phyloP scores from a whole-genome alignment of 179 eudicot genomes.

The Heliamphora pulchella region DNA sequence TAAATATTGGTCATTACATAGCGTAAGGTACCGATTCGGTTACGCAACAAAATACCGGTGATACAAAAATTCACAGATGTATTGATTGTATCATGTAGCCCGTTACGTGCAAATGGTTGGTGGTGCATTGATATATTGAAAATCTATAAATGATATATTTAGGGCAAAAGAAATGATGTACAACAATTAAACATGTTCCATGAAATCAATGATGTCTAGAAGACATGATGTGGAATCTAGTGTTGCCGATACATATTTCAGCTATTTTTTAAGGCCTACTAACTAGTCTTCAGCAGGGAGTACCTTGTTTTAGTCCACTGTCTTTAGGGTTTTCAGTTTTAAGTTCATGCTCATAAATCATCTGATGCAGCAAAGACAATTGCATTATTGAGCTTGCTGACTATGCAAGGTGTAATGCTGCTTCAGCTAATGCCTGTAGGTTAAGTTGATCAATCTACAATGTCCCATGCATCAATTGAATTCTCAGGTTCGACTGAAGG shows the following conservation, averaged over 20 bases:
- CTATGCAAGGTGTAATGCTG: not conserved
- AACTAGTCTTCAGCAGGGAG: not conserved
- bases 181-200: not conserved
- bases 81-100: too few relatives aligned
- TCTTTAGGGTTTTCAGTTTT: not conserved
- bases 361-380: not conserved
- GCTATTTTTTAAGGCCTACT: not conserved
- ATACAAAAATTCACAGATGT: constrained; percentile 13
- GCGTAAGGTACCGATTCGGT: too few relatives aligned
- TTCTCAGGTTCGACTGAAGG: not conserved
- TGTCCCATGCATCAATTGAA: not conserved
- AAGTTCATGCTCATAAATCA: not conserved
- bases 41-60: constrained; percentile 27
- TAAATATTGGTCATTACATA: too few relatives aligned
- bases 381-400: not conserved
- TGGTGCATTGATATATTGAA: not conserved
- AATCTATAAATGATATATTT: not conserved
- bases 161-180: not conserved
- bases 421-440: not conserved
- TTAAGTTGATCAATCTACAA: not conserved
- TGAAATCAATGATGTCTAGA: not conserved
- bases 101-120: not conserved
- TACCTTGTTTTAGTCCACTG: not conserved
- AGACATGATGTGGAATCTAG: not conserved
- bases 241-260: too few relatives aligned